phyloP scores from a whole-genome alignment of 306 rosid genomes.

The Amphicarpaea edgeworthii region DNA sequence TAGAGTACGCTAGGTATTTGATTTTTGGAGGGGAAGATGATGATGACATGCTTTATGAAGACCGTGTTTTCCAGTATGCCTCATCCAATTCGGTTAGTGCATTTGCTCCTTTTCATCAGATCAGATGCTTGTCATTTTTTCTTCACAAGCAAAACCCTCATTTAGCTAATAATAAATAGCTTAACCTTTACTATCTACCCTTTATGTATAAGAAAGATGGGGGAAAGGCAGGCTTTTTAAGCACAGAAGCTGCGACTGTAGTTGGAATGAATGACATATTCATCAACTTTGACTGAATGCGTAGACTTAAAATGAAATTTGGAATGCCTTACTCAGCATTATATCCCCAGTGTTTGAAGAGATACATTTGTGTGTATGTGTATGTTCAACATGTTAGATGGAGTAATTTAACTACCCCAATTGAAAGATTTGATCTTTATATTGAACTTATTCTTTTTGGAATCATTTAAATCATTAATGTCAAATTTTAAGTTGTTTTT shows the following conservation, averaged over 20 bases:
- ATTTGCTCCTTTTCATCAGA: neutral
- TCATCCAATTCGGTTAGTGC: constrained; percentile 78
- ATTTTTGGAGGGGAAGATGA: constrained; percentile 62
- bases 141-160: constrained; percentile 2
- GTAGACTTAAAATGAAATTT: neutral
- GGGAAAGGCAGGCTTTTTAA: neutral
- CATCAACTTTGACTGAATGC: no score
- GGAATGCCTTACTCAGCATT: neutral
- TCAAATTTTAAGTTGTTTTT: constrained; percentile 12
- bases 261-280: neutral
- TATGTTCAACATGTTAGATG: constrained; percentile 8
- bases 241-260: neutral
- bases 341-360: constrained; percentile 3
- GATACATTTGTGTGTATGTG: neutral
- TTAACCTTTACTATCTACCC: neutral
- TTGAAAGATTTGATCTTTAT: neutral
- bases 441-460: constrained; percentile 15
- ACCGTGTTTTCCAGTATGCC: constrained; percentile 90
- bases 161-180: constrained; percentile 1
- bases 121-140: constrained; percentile 14
- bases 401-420: neutral
- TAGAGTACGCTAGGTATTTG: constrained; percentile 60
- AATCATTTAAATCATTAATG: constrained; percentile 1
- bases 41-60: constrained; percentile 90
- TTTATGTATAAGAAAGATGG: neutral